These are phyloP conservation scores for Fremontodendron californicum DNA, from an alignment of 345 rosid species.

Conservation along the genomic window DNA sequence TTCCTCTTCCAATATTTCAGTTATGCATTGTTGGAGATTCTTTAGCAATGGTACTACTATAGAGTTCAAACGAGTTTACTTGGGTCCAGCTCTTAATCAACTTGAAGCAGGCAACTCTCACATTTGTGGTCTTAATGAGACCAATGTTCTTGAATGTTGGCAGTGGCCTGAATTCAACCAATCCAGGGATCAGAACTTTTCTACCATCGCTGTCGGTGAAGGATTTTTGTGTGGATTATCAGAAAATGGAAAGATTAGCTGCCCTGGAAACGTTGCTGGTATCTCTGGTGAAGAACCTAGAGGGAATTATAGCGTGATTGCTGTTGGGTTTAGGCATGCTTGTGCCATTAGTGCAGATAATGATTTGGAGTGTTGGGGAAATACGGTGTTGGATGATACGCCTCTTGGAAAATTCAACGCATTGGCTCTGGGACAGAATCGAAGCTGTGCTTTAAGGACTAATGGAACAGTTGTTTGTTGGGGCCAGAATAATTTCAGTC, in stretches of 20 bases:
- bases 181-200: neutral
- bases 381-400: neutral
- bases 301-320: conserved; percentile 34
- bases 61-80: conserved; percentile 36
- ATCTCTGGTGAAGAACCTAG: neutral
- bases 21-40: conserved; percentile 59
- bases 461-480: conserved; percentile 53
- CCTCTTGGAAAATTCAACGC: conserved; percentile 38
- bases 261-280: conserved; percentile 18
- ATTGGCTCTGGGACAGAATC: conserved; percentile 56
- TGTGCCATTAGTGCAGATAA: conserved; percentile 38
- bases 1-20: conserved; percentile 25
- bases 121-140: conserved; percentile 48
- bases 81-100: conserved; percentile 26
- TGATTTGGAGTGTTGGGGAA: conserved; percentile 56
- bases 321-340: conserved; percentile 55
- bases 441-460: conserved; percentile 50
- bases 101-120: conserved; percentile 48
- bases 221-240: conserved; percentile 56
- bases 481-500: conserved; percentile 47
- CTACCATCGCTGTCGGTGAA: conserved; percentile 50
- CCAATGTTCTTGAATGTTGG: conserved; percentile 51
- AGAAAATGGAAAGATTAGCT: conserved; percentile 14
- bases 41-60: conserved; percentile 24
- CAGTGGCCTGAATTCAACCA: conserved; percentile 27